Base-by-base conservation (phyloP, 2,329 filamentous ascomycete species). In the Myriosclerotinia duriaeana region DNA sequence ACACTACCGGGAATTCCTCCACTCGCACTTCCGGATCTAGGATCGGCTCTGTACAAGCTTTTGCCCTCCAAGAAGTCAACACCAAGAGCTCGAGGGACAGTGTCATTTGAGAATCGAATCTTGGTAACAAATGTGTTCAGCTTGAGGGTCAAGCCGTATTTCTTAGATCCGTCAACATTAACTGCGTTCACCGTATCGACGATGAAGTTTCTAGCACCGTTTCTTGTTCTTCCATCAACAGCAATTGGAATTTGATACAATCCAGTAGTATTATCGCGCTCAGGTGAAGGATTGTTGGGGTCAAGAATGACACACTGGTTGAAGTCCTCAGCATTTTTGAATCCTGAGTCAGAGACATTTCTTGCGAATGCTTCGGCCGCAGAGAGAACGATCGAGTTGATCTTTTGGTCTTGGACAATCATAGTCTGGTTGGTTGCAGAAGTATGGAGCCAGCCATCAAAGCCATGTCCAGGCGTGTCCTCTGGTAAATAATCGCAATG, bases 31-130 rank as follows among this genome's bases (percentile, higher is more conserved):
- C 26, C 40, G 20, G 54, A 52, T 6, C 80, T 77, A 12, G 80
- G 72, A 68, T 82, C 79, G 0, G 80, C 80, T 7, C 76, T 75
- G 69, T 82, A 82, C 1, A 82, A 55, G 34, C 75, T 77, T 66
- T 79, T 74, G 0, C 79, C 80, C 20, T 76, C 71, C 3, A 81
- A 68, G 61, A 78, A 81, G 62, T 82, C 77, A 2, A 81, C 76
- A 5, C 80, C 81, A 9, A 76, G 76, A 7, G 79, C 78, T 68
- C 75, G 73, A 44, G 78, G 77, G 36, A 67, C 67, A 74, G 12
- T 38, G 1, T 65, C 36, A 11, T 65, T 65, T 8, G 54, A 60
- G 20, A 65, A 61, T 42, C 54, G 73, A 59, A 81, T 69, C 69
- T 79, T 79, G 11, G 78, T 81, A 5, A 78, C 79, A 40, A 81